These are phyloP conservation scores for Metschnikowia amazonensis DNA, from an alignment of 805 yeast genomes.

Conservation along the genomic window DNA sequence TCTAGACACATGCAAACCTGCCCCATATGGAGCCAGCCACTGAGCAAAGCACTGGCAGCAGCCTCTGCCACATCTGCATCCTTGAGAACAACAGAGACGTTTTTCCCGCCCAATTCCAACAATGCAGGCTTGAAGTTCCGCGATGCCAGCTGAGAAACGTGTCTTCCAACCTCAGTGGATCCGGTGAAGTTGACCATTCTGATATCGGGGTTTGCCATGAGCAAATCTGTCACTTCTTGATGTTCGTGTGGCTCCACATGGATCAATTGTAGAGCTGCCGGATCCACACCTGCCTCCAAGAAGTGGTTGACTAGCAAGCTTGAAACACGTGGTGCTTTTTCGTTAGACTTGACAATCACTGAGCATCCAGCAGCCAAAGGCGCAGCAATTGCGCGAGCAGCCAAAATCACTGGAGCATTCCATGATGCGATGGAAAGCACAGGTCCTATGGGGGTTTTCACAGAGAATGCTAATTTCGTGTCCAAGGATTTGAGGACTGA, in stretches of 20 bases:
- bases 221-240: constrained; percentile 19
- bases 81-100: constrained; percentile 29
- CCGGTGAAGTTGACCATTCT: constrained; percentile 46
- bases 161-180: constrained; percentile 37
- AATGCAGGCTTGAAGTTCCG: constrained; percentile 37
- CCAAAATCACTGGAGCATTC: constrained; percentile 46
- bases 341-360: constrained; percentile 40
- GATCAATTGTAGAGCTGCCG: constrained; percentile 32
- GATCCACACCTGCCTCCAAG: constrained; percentile 38
- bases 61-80: constrained; percentile 36
- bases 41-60: constrained; percentile 24
- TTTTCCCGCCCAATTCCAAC: constrained; percentile 47
- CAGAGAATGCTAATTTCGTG: constrained; percentile 25
- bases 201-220: constrained; percentile 27
- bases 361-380: constrained; percentile 51
- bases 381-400: constrained; percentile 37
- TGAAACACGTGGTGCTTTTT: constrained; percentile 33
- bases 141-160: constrained; percentile 36
- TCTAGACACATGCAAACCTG: constrained; percentile 49
- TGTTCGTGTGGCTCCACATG: constrained; percentile 27
- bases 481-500: constrained; percentile 11
- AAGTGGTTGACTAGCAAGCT: constrained; percentile 32
- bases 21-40: constrained; percentile 43
- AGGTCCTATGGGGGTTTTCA: constrained; percentile 43
- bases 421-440: constrained; percentile 46